phyloP scores from a whole-genome alignment of 2,329 filamentous ascomycete genomes.

The Hypoxylon sp. region DNA sequence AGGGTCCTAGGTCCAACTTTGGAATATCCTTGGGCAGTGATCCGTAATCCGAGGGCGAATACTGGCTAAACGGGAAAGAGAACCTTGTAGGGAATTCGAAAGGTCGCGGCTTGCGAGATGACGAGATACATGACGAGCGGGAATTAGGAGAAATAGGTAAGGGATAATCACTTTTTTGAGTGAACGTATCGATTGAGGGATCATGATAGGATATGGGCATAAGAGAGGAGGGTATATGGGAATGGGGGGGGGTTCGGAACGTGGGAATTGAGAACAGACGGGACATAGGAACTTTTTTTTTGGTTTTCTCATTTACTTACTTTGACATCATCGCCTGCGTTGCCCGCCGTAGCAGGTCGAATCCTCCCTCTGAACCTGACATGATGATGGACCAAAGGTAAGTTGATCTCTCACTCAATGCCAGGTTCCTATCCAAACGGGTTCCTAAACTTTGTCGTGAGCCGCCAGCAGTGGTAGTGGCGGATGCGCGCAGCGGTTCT shows the following conservation, averaged over 20 bases:
- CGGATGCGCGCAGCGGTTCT: constrained; percentile 26
- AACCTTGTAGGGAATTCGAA: constrained; percentile 30
- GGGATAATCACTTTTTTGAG: constrained; percentile 23
- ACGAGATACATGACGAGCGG: constrained; percentile 24
- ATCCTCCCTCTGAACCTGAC: constrained; percentile 68
- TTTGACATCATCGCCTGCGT: constrained; percentile 75
- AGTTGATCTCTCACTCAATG: constrained; percentile 45
- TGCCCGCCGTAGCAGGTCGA: constrained; percentile 71
- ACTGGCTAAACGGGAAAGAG: constrained; percentile 46
- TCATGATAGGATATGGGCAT: constrained; percentile 28
- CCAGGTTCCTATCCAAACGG: constrained; percentile 44
- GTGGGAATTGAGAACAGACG: constrained; percentile 41
- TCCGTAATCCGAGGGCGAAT: constrained; percentile 44
- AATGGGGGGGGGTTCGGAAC: constrained; percentile 37
- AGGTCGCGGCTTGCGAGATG: constrained; percentile 29
- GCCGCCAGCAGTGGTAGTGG: constrained; percentile 30
- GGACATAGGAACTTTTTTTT: constrained; percentile 32
- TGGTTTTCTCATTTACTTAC: constrained; percentile 59
- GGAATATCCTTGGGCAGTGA: constrained; percentile 39
- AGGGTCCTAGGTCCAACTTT: constrained; percentile 39
- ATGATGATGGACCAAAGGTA: constrained; percentile 56
- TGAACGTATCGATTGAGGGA: constrained; percentile 23
- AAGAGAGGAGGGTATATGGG: constrained; percentile 20
- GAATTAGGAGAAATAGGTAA: constrained; percentile 33
- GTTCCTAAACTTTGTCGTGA: constrained; percentile 37